Percentiles rank a stretch among this genome's conserved stretches.
phyloP scores from a whole-genome alignment of 2,329 filamentous ascomycete genomes.

The Ceratocystis papillata region DNA sequence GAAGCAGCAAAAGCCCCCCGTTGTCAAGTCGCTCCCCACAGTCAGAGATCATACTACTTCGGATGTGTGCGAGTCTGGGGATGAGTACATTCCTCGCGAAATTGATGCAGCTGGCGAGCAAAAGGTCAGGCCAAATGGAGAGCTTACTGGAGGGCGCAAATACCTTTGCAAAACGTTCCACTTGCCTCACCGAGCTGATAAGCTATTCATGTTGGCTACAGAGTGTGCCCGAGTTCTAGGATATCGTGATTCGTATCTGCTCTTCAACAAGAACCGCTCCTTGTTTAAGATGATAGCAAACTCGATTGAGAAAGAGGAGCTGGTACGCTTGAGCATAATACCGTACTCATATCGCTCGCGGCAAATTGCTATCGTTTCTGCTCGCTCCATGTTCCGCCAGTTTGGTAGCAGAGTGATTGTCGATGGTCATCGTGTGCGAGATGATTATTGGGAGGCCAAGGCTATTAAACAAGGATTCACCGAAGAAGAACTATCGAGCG shows the following conservation, averaged over 20 bases:
- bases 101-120: slow-evolving; percentile 87
- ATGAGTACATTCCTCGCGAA: slow-evolving; percentile 91
- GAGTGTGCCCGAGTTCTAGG: slow-evolving; percentile 89
- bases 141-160: slow-evolving; percentile 68
- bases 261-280: slow-evolving; percentile 98
- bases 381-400: slow-evolving; percentile 95
- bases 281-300: slow-evolving; percentile 96
- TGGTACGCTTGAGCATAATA: slow-evolving; percentile 88
- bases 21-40: slow-evolving; percentile 73
- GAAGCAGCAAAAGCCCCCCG: slow-evolving; percentile 63
- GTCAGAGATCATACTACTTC: slow-evolving; percentile 96
- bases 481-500: slow-evolving; percentile 86
- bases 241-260: slow-evolving; percentile 91
- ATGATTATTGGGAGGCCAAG: slow-evolving; percentile 98
- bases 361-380: slow-evolving; percentile 96
- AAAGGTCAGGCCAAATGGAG: slow-evolving; percentile 77
- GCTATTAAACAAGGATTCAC: slow-evolving; percentile 96
- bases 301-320: slow-evolving; percentile 89
- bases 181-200: slow-evolving; percentile 80
- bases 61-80: slow-evolving; percentile 75
- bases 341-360: slow-evolving; percentile 97
- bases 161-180: slow-evolving; percentile 91
- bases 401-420: slow-evolving; percentile 91
- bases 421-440: slow-evolving; percentile 78
- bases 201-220: slow-evolving; percentile 96